Base-by-base conservation (phyloP, 495 filamentous ascomycete species). In the Neurospora sp. region DNA sequence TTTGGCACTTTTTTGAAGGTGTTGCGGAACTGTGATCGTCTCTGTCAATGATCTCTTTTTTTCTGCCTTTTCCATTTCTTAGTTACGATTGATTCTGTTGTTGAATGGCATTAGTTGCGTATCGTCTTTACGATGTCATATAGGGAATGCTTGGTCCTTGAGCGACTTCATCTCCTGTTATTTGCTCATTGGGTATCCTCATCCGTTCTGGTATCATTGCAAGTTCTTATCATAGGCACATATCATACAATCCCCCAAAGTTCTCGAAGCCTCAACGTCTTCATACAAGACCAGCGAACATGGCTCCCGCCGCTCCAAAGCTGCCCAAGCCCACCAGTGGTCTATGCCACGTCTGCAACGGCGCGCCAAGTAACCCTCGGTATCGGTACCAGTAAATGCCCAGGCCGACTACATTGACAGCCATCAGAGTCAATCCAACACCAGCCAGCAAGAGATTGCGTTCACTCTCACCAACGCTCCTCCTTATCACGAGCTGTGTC, bases 251-350 rank as follows among this genome's bases (percentile, higher is more conserved):
- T 62, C 6, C 11, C 54, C 54, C 5, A 62, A 17, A 6, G 1
- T 62, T 31, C 54, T 24, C 5, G 48, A 31, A 62, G 13, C 11
- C 54, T 62, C 13, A 28, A 62, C 11, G 54, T 62, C 21, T 62
- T 62, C 13, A 62, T 62, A 31, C 54, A 62, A 62, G 54, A 62
- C 43, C 28, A 15, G 70, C 74, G 21, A 84, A 74, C 75, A 85
- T 77, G 17, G 74, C 75, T 2, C 83, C 81, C 11, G 81, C 76
- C 13, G 79, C 80, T 3, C 83, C 82, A 43, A 82, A 77, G 62
- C 76, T 77, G 71, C 76, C 73, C 8, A 85, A 72, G 8, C 78
- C 74, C 3, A 72, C 74, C 48, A 54, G 74, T 6, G 59, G 21
- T 15, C 71, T 71, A 62, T 81, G 73, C 73, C 83, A 85, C 7